Evolutionary conservation across 129 eudicot species (phyloP), one percentile per base, ranked within the genome.

Genomic region (Oenanthe sinensis): DNA sequence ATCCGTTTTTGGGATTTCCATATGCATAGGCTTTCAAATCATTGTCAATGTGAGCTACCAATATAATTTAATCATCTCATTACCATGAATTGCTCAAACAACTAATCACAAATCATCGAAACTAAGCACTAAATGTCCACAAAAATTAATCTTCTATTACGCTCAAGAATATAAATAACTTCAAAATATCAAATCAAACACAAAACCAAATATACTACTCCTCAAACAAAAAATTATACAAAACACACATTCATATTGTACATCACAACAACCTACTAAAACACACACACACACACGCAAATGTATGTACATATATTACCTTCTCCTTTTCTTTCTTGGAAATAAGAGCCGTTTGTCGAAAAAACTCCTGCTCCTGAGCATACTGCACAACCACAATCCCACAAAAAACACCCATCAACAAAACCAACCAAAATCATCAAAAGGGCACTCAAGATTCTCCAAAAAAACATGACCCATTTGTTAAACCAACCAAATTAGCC

Each of bases 331-430:
- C 99, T 79, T 96, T 92, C 87, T 90, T 88, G 13, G 99, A 92
- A 45, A 96, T 89, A 45, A 96, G 92, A 0, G 97, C 93, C 4
- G 96, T 83, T 84, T 96, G 99, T 30, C 97, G 86, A 44, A 96
- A 88, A 84, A 92, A 96, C 63, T 96, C 99, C 86, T 92, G 99
- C 83, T 96, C 97, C 79, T 96, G 99, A 76, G 97, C 97, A 96
- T 91, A 96, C 99, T 95, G 96, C 84, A 85, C 26, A 50, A 46
- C 36, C 36, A 33, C 36, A 33, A 33, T 33, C 36, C 36, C 30
- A 50, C 16, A 17, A 17, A 6, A 50, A 7, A 47, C 50, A 49
- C 55, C 70, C 71, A 78, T 30, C 74, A 77, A 10, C n/a, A 49
- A 78, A 39, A 81, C 60, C 78, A n/a, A 39, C 42, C 11, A 8